Conservation (phyloP, 495 filamentous ascomycete genomes). For the Aspergillus carlsbadensis region DNA sequence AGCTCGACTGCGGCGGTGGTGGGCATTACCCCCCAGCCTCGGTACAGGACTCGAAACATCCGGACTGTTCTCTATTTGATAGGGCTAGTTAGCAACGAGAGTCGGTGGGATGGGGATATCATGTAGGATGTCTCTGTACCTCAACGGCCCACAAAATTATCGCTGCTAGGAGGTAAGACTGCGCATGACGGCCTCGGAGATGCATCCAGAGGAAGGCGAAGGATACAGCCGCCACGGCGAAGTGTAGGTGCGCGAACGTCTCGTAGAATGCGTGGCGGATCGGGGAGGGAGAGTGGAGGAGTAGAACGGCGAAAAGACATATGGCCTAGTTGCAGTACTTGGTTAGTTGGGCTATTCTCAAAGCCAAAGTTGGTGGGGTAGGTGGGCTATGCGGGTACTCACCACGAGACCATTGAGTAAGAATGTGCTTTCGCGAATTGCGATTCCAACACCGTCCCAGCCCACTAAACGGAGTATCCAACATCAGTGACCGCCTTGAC, state of each 20-base stretch:
- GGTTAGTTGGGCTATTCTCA: too few relatives aligned
- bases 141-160: slow-evolving; percentile 52
- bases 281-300: slow-evolving; percentile 62
- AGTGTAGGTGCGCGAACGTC: slow-evolving; percentile 67
- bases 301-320: slow-evolving; percentile 53
- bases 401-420: too few relatives aligned
- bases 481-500: neutral
- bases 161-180: slow-evolving; percentile 49
- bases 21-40: too few relatives aligned
- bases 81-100: too few relatives aligned
- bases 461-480: neutral
- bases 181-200: slow-evolving; percentile 42
- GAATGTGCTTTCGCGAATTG: too few relatives aligned
- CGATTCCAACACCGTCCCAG: slow-evolving; percentile 12
- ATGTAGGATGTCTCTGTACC: too few relatives aligned
- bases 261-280: slow-evolving; percentile 76
- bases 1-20: too few relatives aligned
- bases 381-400: slow-evolving; percentile 22
- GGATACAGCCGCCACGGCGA: slow-evolving; percentile 48
- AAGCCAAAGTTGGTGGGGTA: slow-evolving; percentile 22
- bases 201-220: slow-evolving; percentile 58
- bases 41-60: too few relatives aligned
- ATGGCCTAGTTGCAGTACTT: too few relatives aligned
- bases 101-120: too few relatives aligned
- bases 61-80: too few relatives aligned